phyloP scores from a whole-genome alignment of 768 basidiomycete species.

The Podaxis rugospora region DNA sequence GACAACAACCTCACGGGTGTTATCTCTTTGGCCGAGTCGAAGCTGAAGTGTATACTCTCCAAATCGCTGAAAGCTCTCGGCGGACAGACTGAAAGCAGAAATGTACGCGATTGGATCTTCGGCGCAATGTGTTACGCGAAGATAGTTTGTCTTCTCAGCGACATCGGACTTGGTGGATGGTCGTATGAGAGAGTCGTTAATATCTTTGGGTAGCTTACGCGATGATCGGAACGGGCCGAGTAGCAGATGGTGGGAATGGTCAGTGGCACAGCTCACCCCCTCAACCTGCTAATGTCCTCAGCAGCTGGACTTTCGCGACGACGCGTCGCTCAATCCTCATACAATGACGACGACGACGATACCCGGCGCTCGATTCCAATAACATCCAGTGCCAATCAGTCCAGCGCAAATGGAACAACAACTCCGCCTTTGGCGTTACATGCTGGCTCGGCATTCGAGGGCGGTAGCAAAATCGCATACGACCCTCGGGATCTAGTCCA shows the following conservation, averaged over 20 bases:
- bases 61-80: no score
- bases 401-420: conserved; percentile 18
- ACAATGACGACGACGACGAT: conserved; percentile 34
- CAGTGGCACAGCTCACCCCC: not conserved
- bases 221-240: not conserved
- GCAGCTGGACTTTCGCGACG: conserved; percentile 49
- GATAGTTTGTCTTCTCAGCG: no score
- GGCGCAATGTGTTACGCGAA: no score
- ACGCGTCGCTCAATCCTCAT: conserved; percentile 40
- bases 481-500: conserved; percentile 87
- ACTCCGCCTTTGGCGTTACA: conserved; percentile 35
- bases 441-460: conserved; percentile 81
- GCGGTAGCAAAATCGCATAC: conserved; percentile 85
- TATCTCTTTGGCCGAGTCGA: no score
- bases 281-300: conserved; percentile 36
- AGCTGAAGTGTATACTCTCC: no score
- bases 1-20: no score
- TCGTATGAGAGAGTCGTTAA: not conserved
- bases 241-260: not conserved
- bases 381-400: conserved; percentile 13
- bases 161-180: no score
- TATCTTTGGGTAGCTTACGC: not conserved
- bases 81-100: no score
- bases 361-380: conserved; percentile 17
- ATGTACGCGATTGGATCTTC: no score